A percentile compares a stretch with the other conserved stretches of the same genome.
phyloP scores from a whole-genome alignment of 192 early-diverging fungal genomes.

The Cladochytrium replicatum region DNA sequence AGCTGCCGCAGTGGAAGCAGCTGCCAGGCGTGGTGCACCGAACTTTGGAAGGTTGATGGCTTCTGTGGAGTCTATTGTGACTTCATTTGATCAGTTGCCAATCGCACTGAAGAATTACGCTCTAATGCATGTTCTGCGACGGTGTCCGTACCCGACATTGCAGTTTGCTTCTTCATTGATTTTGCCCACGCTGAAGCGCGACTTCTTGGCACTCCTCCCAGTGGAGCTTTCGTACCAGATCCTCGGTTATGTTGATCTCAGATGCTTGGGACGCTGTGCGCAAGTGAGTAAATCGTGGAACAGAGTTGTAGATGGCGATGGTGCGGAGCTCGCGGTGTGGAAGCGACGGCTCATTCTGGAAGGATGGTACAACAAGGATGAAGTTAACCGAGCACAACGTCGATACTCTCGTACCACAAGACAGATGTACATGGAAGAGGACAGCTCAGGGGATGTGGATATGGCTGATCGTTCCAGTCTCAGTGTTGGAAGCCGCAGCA shows the following conservation, averaged over 20 bases:
- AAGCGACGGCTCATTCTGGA: conserved; percentile 29
- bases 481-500: background rate
- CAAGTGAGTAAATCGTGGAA: conserved; percentile 77
- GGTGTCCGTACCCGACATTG: conserved; percentile 68
- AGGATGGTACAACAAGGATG: conserved; percentile 29
- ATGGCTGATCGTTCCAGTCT: background rate
- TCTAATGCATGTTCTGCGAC: conserved; percentile 77
- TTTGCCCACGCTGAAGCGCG: conserved; percentile 79
- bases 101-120: conserved; percentile 71
- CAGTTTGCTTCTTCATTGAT: conserved; percentile 90
- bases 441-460: background rate
- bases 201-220: conserved; percentile 62
- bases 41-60: no score
- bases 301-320: conserved; percentile 61
- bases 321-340: conserved; percentile 43
- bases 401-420: background rate
- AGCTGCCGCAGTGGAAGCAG: background rate
- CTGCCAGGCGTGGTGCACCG: no score
- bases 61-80: no score
- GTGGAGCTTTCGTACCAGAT: conserved; percentile 56
- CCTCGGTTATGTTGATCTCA: conserved; percentile 71
- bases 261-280: conserved; percentile 66
- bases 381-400: conserved; percentile 13
- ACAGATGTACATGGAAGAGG: conserved; percentile 10
- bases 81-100: conserved; percentile 76